Conservation (phyloP, 1,139 yeast species). For the Debaryomyces udenii region DNA sequence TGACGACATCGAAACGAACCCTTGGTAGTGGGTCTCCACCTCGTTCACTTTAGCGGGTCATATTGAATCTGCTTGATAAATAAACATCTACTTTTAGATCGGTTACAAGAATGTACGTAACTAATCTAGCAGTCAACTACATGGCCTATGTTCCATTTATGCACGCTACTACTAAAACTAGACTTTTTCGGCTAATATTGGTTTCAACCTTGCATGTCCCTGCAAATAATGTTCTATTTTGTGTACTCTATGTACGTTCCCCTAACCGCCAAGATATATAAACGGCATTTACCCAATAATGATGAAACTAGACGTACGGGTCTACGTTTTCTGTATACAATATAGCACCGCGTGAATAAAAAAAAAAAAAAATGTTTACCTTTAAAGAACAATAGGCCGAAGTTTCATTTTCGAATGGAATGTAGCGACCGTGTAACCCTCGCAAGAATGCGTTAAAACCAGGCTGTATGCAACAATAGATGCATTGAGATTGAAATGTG, state of each 20-base stretch:
- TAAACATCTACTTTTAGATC: neutral
- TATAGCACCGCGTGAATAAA: conserved; percentile 4
- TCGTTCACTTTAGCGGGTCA: neutral
- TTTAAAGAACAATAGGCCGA: conserved; percentile 7
- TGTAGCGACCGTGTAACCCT: conserved; percentile 6
- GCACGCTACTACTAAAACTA: too few relatives aligned
- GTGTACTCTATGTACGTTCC: neutral
- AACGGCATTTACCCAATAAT: too few relatives aligned
- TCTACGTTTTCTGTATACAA: too few relatives aligned
- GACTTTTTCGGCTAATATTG: too few relatives aligned
- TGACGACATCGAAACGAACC: conserved; percentile 45
- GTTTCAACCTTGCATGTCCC: too few relatives aligned
- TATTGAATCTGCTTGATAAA: neutral
- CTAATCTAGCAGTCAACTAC: too few relatives aligned
- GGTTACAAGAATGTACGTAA: too few relatives aligned
- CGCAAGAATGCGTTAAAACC: conserved; percentile 1
- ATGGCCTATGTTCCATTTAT: too few relatives aligned
- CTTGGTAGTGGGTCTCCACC: conserved; percentile 41
- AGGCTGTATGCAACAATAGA: neutral
- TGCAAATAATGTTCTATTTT: too few relatives aligned
- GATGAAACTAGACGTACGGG: too few relatives aligned
- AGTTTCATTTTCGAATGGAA: conserved; percentile 1
- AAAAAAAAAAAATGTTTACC: conserved; percentile 7
- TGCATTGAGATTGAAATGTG: neutral
- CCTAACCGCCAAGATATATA: neutral